A percentile compares a stretch with the other conserved stretches of the same genome.
These are phyloP conservation scores for Neostapfia colusana DNA, from an alignment of 176 grass and related monocot genomes.

Conservation along the genomic window DNA sequence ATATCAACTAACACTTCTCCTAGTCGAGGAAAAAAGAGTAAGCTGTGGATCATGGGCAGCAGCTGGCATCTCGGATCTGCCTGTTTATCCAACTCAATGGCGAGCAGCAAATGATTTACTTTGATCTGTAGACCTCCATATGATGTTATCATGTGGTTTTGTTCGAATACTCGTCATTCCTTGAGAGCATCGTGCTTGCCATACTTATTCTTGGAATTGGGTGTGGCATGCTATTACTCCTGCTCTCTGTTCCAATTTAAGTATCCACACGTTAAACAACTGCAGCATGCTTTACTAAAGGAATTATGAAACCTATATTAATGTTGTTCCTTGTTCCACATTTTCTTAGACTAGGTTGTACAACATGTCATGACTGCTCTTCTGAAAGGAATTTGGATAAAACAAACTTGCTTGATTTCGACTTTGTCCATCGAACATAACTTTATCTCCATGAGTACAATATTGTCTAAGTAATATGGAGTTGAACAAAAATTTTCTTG, in stretches of 20 bases:
- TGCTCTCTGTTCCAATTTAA: background rate
- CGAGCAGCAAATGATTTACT: constrained; percentile 4
- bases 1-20: background rate
- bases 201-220: constrained; percentile 22
- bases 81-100: constrained; percentile 8
- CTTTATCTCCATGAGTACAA: constrained; percentile 14
- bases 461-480: constrained; percentile 25
- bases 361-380: background rate
- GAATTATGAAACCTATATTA: background rate
- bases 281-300: constrained; percentile 13
- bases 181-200: constrained; percentile 6
- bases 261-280: background rate
- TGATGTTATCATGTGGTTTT: constrained; percentile 8
- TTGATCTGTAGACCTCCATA: background rate
- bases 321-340: background rate
- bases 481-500: too few relatives aligned
- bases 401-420: background rate
- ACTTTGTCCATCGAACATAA: background rate
- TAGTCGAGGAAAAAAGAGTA: background rate
- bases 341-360: background rate
- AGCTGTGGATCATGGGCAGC: constrained; percentile 8
- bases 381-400: background rate
- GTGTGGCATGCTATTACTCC: background rate
- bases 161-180: background rate
- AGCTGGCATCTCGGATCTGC: background rate